Evolutionary conservation across 2,329 filamentous ascomycete genomes (phyloP), one percentile per base, ranked within the genome.

Genomic region (Xylariaceae sp.): DNA sequence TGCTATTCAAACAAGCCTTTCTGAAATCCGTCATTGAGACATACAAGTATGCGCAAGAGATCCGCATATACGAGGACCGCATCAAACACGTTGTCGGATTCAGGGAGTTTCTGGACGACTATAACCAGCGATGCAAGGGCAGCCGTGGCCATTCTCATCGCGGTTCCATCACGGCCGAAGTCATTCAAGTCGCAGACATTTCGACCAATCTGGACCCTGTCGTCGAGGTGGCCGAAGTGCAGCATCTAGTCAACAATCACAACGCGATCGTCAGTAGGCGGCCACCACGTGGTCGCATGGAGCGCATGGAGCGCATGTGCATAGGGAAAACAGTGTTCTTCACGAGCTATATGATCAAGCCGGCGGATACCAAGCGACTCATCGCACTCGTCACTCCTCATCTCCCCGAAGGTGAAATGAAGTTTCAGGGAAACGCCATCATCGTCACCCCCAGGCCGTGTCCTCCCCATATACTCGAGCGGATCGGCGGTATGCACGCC

Each of bases 291-390:
- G 56, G 64, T 12, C 71, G 71, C 30, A 70, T 70, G 47, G 69
- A 72, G 41, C 74, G 72, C 45, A 77, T 94, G 57, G 79, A 72
- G 41, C 74, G 72, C 45, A 77, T 94, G 57, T 79, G 82, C 62
- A 89, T 99, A 68, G 90, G 89, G 70, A 91, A 91, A 68, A 89
- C 85, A 1, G 86, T 96, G 48, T 90, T 91, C 71, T 96, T 92
- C 72, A 96, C 94, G 1, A 90, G 89, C 48, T 97, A 99, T 72
- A 83, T 95, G 71, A 86, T 99, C 61, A 78, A 78, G 41, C 77
- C 83, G 47, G 76, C 81, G 30, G 89, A 94, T 69, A 86, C 86
- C 2, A 81, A 88, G 65, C 83, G 81, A 53, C 76, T 97, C 39
- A 80, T 88, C 53, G 79, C 80, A 4, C 78, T 95, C n/a, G 83